phyloP scores from a whole-genome alignment of 495 filamentous ascomycete species.

The Endocarpon pusillum region DNA sequence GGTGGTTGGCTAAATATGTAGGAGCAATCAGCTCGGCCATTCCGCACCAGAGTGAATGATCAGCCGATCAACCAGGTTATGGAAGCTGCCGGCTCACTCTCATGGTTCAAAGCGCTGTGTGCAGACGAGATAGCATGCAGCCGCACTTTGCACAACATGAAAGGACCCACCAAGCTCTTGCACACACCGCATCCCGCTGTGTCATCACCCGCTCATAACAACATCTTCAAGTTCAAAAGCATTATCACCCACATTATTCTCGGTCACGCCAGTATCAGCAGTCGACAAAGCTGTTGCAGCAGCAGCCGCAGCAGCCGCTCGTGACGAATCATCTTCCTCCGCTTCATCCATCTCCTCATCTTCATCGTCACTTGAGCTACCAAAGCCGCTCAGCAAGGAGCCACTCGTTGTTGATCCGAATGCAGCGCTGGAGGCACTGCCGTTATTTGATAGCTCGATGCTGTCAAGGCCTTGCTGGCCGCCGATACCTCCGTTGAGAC shows the following conservation, averaged over 20 bases:
- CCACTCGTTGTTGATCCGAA: conserved; percentile 43
- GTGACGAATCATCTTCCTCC: conserved; percentile 55
- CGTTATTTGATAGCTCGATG: conserved; percentile 57
- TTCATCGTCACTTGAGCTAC: conserved; percentile 87
- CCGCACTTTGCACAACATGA: no score
- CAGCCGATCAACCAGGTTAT: no score
- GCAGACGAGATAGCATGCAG: no score
- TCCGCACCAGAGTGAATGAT: no score
- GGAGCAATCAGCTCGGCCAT: no score
- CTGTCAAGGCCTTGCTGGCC: conserved; percentile 45
- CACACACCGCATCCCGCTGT: no score
- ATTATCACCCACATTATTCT: conserved; percentile 43
- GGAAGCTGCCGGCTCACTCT: no score
- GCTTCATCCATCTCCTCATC: conserved; percentile 90
- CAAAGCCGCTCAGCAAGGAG: conserved; percentile 74
- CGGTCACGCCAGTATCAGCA: not conserved
- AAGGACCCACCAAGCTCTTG: no score
- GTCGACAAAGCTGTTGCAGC: not conserved
- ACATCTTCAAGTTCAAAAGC: conserved; percentile 40
- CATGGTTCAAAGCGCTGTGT: no score
- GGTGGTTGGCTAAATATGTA: no score
- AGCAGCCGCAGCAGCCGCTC: conserved; percentile 13
- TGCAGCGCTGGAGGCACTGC: conserved; percentile 43
- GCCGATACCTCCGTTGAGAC: conserved; percentile 36
- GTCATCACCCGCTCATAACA: conserved; percentile 33